Evolutionary conservation across 805 yeast genomes (phyloP).

Genomic region (Ogataea wickerhamii): DNA sequence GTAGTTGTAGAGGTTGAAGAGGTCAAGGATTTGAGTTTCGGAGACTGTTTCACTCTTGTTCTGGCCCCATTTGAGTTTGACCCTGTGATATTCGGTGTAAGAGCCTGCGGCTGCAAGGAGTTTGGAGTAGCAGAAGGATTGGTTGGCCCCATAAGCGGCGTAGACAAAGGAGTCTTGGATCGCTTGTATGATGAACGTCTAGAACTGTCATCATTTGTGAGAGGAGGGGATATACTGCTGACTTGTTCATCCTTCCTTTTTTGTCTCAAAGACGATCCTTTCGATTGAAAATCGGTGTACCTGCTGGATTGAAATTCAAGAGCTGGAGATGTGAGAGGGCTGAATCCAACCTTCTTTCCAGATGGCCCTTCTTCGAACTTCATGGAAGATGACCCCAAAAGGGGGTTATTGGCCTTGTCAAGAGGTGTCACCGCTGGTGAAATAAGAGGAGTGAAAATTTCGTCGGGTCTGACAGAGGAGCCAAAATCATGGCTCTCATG

Average conservation of each 20-base stretch:
- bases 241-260: constrained; percentile 28
- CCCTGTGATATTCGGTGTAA: neutral
- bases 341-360: constrained; percentile 26
- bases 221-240: constrained; percentile 19
- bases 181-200: constrained; percentile 27
- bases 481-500: constrained; percentile 1
- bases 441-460: constrained; percentile 69
- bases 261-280: constrained; percentile 23
- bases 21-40: constrained; percentile 18
- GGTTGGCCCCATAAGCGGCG: constrained; percentile 37
- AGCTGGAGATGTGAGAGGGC: constrained; percentile 69
- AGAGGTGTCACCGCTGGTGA: constrained; percentile 74
- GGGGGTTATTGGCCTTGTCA: constrained; percentile 32
- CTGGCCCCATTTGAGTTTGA: constrained; percentile 4
- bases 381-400: neutral
- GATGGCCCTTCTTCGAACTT: neutral
- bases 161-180: constrained; percentile 38
- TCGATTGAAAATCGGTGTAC: constrained; percentile 12
- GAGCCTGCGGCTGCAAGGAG: constrained; percentile 4
- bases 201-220: constrained; percentile 19
- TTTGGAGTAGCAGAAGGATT: constrained; percentile 18
- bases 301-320: constrained; percentile 43
- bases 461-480: constrained; percentile 46
- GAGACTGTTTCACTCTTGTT: constrained; percentile 33
- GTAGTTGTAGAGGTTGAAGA: constrained; percentile 8